Evolutionary conservation across 176 grass and related monocot species (phyloP).

Genomic region (Thinopyrum elongatum): DNA sequence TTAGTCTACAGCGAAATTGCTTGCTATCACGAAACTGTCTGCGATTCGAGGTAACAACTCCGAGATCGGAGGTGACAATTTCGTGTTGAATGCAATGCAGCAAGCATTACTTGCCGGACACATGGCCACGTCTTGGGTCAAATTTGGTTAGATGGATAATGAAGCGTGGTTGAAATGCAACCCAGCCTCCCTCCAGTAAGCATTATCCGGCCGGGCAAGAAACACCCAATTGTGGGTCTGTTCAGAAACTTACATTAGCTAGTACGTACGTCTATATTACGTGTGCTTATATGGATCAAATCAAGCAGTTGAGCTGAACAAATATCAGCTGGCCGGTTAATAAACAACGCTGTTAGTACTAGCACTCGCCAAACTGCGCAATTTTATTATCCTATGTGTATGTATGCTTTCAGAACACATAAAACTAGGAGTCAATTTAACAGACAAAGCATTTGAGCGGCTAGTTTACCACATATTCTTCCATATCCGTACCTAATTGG

Average conservation of each 20-base stretch:
- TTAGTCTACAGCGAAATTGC: background rate
- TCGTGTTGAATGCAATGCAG: background rate
- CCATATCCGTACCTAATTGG: no score
- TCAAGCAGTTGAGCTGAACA: background rate
- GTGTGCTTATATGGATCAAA: background rate
- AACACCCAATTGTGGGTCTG: background rate
- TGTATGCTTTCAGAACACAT: background rate
- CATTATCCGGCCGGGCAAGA: background rate
- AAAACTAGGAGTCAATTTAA: background rate
- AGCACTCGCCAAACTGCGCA: background rate
- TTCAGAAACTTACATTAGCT: no score
- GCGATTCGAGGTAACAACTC: background rate
- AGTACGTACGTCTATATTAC: no score
- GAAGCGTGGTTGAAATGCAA: background rate
- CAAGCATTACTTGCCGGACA: background rate
- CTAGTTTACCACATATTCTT: no score
- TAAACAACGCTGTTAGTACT: no score
- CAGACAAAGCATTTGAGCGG: no score
- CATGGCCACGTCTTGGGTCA: background rate
- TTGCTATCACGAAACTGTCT: background rate
- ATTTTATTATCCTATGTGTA: background rate
- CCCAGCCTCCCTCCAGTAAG: background rate
- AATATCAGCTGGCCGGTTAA: background rate
- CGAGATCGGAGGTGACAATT: background rate
- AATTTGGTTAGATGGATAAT: slow-evolving; percentile 6